Conservation (phyloP, 108 stramenopile genomes). For the Skeletonema grethae region DNA sequence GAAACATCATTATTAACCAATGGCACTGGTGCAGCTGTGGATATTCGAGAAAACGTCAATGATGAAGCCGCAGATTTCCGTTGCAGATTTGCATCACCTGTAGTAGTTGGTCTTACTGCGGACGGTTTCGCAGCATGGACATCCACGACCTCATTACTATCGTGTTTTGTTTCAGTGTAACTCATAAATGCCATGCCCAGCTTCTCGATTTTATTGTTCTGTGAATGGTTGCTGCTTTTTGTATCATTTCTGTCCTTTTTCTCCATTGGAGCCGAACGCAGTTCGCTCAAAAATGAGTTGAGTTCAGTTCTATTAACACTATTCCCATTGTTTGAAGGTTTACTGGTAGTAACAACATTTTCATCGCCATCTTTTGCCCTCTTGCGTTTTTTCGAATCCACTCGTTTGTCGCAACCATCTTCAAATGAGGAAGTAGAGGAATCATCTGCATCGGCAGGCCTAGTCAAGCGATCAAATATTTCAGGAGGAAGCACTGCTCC, state of each 20-base stretch:
- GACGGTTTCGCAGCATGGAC: slow-evolving; percentile 11
- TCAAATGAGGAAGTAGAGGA: slow-evolving; percentile 19
- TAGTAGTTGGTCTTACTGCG: not conserved
- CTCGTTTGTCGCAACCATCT: not conserved
- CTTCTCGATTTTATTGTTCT: slow-evolving; percentile 7
- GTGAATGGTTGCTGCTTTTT: not conserved
- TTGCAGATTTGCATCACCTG: not conserved
- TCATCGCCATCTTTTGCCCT: slow-evolving; percentile 7
- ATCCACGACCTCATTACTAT: slow-evolving; percentile 21
- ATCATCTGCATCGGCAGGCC: slow-evolving; percentile 21
- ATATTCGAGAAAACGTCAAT: slow-evolving; percentile 19
- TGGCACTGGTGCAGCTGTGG: slow-evolving; percentile 24
- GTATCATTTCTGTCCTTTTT: not conserved
- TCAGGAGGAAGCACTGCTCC: slow-evolving; percentile 44
- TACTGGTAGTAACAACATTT: not conserved
- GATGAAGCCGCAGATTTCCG: slow-evolving; percentile 11
- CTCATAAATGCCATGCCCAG: slow-evolving; percentile 42
- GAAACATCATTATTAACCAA: not conserved
- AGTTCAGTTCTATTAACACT: slow-evolving; percentile 24
- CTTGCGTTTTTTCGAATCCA: slow-evolving; percentile 14
- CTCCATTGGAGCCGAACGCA: slow-evolving; percentile 24
- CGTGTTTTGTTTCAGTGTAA: slow-evolving; percentile 8
- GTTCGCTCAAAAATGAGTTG: slow-evolving; percentile 30
- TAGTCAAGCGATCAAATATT: slow-evolving; percentile 52
- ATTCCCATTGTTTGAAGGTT: not conserved